phyloP scores from a whole-genome alignment of 2,329 filamentous ascomycete species.

The Fusarium sp. region DNA sequence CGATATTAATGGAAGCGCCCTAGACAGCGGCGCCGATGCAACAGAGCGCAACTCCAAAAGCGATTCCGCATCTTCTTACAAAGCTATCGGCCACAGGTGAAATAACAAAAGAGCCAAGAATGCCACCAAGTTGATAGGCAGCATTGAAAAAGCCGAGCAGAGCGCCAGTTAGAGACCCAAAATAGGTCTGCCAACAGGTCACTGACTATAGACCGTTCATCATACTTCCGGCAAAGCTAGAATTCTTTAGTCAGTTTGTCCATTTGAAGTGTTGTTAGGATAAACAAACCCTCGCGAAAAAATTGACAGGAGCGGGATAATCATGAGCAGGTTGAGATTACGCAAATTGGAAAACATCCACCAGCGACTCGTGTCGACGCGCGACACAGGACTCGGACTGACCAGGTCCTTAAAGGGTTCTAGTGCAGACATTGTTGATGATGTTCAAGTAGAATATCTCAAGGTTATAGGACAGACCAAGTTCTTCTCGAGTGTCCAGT shows the following conservation, averaged over 20 bases:
- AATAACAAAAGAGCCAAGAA: neutral
- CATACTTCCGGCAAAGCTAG: constrained; percentile 2
- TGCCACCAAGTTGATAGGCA: neutral
- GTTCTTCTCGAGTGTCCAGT: no score
- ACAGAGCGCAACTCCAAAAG: neutral
- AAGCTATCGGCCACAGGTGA: neutral
- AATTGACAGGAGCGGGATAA: constrained; percentile 3
- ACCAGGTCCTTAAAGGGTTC: no score
- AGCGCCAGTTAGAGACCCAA: neutral
- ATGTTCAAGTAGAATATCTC: no score
- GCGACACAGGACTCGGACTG: neutral
- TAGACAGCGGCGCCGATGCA: neutral
- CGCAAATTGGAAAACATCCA: neutral
- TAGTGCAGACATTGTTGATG: no score
- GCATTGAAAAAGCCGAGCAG: constrained; percentile 11
- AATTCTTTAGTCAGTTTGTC: neutral
- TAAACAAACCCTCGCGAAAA: neutral
- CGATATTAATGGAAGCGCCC: neutral
- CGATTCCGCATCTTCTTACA: neutral
- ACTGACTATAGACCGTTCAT: constrained; percentile 11
- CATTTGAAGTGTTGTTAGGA: neutral
- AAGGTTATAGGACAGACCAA: no score
- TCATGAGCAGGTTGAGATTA: constrained; percentile 1
- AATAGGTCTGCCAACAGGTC: constrained; percentile 2
- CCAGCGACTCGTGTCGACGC: neutral